A percentile compares a stretch with the other conserved stretches of the same genome.
Conservation (phyloP, 2,329 filamentous ascomycete species). For the Gaeumannomyces tritici region DNA sequence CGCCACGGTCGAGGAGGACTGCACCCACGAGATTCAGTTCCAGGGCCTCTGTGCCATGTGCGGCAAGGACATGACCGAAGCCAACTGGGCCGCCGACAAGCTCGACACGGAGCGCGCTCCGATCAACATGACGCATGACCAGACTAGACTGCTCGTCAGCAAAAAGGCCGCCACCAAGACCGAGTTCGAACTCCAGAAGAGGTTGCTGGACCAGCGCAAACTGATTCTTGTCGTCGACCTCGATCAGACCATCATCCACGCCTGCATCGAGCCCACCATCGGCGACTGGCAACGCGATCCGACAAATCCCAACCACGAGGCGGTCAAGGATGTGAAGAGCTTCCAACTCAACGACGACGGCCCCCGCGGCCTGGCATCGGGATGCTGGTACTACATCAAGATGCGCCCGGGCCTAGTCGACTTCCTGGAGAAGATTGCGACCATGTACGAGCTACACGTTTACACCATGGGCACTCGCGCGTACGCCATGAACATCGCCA, state of each 20-base stretch:
- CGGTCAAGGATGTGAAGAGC: conserved; percentile 76
- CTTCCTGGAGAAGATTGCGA: conserved; percentile 69
- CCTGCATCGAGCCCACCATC: conserved; percentile 91
- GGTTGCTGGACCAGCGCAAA: conserved; percentile 71
- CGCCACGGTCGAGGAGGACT: conserved; percentile 81
- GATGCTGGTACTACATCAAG: conserved; percentile 98
- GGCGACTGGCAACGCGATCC: conserved; percentile 90
- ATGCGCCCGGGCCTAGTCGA: conserved; percentile 76
- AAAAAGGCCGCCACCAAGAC: conserved; percentile 68
- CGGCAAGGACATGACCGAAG: conserved; percentile 91
- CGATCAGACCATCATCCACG: conserved; percentile 97
- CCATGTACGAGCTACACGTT: conserved; percentile 88
- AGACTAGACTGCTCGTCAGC: conserved; percentile 79
- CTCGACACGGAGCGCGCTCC: conserved; percentile 77
- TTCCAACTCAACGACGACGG: conserved; percentile 88
- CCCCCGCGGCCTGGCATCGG: conserved; percentile 54
- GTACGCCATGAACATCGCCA: conserved; percentile 87
- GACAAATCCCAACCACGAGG: conserved; percentile 80
- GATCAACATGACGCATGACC: conserved; percentile 92
- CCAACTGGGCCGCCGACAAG: conserved; percentile 72
- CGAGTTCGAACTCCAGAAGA: conserved; percentile 78
- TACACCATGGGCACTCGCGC: conserved; percentile 98
- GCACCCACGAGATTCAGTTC: conserved; percentile 84
- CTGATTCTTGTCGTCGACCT: conserved; percentile 92
- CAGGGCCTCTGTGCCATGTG: conserved; percentile 85